phyloP scores from a whole-genome alignment of 306 rosid genomes.

The Boehmeria nivea region DNA sequence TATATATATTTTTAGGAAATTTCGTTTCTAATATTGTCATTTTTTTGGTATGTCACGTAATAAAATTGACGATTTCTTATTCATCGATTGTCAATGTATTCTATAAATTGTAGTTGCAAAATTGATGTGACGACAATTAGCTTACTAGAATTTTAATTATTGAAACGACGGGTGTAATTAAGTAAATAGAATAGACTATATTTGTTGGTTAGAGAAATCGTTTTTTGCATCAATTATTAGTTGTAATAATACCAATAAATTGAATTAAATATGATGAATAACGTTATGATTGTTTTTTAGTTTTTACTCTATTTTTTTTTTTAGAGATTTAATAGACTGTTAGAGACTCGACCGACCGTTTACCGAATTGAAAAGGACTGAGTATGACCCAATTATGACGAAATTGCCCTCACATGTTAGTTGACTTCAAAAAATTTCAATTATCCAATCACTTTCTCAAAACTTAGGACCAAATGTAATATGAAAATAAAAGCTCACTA shows the following conservation, averaged over 20 bases:
- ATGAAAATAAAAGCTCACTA: slow-evolving; percentile 3
- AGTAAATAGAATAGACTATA: no score
- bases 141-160: neutral
- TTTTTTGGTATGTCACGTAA: no score
- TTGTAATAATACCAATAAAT: neutral
- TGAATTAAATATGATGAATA: neutral
- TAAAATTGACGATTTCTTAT: no score
- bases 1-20: no score
- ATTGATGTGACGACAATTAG: neutral
- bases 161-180: no score
- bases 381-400: neutral
- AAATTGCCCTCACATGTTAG: neutral
- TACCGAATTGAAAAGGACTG: slow-evolving; percentile 8
- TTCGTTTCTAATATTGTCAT: no score
- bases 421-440: neutral
- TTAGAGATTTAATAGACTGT: neutral
- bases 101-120: neutral
- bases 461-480: neutral
- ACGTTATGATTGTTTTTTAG: neutral
- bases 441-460: neutral
- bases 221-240: neutral
- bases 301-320: neutral
- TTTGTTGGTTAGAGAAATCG: neutral
- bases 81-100: no score
- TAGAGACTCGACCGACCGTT: slow-evolving; percentile 14